Percentiles rank a stretch among this genome's conserved stretches.
Evolutionary conservation across 2,329 filamentous ascomycete species (phyloP).

Genomic region (Coniella lustricola): DNA sequence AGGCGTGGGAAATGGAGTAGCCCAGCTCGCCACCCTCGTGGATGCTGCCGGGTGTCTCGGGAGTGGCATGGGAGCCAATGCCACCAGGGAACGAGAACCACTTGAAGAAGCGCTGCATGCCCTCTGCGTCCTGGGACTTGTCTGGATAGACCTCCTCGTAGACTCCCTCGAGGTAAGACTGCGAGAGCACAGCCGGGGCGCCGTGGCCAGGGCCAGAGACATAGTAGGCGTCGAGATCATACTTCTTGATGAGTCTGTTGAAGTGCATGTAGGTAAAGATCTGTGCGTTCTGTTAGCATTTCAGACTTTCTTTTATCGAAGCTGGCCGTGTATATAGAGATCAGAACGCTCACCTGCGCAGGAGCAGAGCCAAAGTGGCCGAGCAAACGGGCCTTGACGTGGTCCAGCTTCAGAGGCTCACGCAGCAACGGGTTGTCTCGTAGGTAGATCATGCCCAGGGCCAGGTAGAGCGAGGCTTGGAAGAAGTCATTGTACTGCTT

Average conservation of each 20-base stretch:
- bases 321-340: too few species aligned
- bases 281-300: neutral
- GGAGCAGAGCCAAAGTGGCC: slow-evolving; percentile 76
- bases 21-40: slow-evolving; percentile 77
- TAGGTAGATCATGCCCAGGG: slow-evolving; percentile 75
- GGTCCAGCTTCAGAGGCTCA: slow-evolving; percentile 60
- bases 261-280: slow-evolving; percentile 78
- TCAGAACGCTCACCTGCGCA: slow-evolving; percentile 45
- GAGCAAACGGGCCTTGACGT: slow-evolving; percentile 66
- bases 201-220: slow-evolving; percentile 73
- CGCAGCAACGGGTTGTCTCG: slow-evolving; percentile 65
- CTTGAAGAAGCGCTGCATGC: slow-evolving; percentile 72
- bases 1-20: slow-evolving; percentile 75
- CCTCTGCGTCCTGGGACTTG: slow-evolving; percentile 60
- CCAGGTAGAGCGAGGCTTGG: slow-evolving; percentile 66
- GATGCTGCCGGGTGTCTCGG: slow-evolving; percentile 69
- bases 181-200: slow-evolving; percentile 67
- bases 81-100: slow-evolving; percentile 77
- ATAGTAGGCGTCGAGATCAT: slow-evolving; percentile 65
- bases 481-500: slow-evolving; percentile 66
- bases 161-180: slow-evolving; percentile 70
- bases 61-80: slow-evolving; percentile 70
- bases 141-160: slow-evolving; percentile 74
- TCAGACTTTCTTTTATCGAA: too few species aligned
- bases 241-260: slow-evolving; percentile 76